Percentiles rank a stretch among this genome's conserved stretches.
Conservation (phyloP, 306 rosid species). For the Trifolium fragiferum region DNA sequence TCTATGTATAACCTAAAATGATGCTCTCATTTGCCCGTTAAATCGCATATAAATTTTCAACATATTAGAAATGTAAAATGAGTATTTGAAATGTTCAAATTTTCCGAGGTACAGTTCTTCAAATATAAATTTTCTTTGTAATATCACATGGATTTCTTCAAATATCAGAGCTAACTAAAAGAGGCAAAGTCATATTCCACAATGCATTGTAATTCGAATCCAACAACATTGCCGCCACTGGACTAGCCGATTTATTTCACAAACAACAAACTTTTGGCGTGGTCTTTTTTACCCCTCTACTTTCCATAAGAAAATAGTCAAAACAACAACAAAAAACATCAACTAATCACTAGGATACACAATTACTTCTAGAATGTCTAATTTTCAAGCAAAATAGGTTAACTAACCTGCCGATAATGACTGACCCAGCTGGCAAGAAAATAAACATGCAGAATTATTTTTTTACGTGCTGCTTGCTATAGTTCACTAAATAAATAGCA, state of each 20-base stretch:
- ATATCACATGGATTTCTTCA: not conserved
- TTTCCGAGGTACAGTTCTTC: no score
- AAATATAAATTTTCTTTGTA: no score
- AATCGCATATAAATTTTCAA: no score
- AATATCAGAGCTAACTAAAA: no score
- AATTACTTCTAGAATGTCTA: slow-evolving; percentile 24
- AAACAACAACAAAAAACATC: not conserved
- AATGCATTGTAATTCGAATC: not conserved
- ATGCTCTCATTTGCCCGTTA: no score
- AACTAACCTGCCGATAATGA: slow-evolving; percentile 7
- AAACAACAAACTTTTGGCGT: not conserved
- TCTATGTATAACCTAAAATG: no score
- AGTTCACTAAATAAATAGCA: slow-evolving; percentile 35
- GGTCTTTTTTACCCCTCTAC: not conserved
- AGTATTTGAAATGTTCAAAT: no score
- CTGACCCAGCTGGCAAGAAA: slow-evolving; percentile 35
- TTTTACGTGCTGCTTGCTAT: slow-evolving; percentile 15
- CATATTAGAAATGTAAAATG: no score
- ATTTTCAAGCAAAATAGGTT: slow-evolving; percentile 17
- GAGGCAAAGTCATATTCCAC: not conserved
- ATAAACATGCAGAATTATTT: slow-evolving; percentile 28
- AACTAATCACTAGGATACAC: slow-evolving; percentile 1
- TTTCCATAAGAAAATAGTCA: not conserved
- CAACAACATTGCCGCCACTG: not conserved
- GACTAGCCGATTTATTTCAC: not conserved